Evolutionary conservation across 1,284 basidiomycete genomes (phyloP).

Genomic region (Rhodotorula mucilaginosa): DNA sequence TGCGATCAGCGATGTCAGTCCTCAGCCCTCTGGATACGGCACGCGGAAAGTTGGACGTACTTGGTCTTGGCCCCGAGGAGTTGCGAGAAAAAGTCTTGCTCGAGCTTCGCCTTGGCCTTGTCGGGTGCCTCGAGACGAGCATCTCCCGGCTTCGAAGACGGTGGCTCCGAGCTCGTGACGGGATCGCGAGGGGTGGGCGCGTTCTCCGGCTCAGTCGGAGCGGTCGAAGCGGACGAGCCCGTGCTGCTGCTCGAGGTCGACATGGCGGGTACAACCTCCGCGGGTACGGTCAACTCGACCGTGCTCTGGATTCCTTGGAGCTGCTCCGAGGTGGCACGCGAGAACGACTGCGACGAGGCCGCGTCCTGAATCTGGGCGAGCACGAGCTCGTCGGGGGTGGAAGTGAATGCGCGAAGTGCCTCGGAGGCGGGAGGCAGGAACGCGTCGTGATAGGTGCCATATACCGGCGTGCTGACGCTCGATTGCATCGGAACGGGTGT

Average conservation of each 20-base stretch:
- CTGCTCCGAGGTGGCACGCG: no score
- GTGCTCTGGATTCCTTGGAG: no score
- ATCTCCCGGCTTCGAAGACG: no score
- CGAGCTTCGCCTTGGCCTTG: neutral
- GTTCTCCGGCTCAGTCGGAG: neutral
- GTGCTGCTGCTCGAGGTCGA: slow-evolving; percentile 7
- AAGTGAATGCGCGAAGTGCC: neutral
- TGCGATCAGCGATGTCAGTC: neutral
- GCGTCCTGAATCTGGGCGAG: neutral
- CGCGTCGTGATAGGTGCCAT: neutral
- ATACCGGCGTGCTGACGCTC: neutral
- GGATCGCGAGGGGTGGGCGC: neutral
- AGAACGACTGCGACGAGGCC: no score
- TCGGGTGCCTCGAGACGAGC: no score
- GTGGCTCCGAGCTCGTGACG: neutral
- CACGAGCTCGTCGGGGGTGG: neutral
- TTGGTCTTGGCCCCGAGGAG: slow-evolving; percentile 16
- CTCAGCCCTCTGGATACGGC: fast-evolving
- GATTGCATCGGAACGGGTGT: neutral
- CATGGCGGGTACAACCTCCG: neutral
- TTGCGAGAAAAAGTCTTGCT: slow-evolving; percentile 24
- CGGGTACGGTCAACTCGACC: neutral
- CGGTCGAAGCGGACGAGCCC: slow-evolving; percentile 1
- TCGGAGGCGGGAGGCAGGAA: neutral
- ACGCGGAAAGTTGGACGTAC: neutral